Percentiles rank a stretch among this genome's conserved stretches.
Evolutionary conservation across 495 filamentous ascomycete species (phyloP).

Genomic region (Podospora australis): DNA sequence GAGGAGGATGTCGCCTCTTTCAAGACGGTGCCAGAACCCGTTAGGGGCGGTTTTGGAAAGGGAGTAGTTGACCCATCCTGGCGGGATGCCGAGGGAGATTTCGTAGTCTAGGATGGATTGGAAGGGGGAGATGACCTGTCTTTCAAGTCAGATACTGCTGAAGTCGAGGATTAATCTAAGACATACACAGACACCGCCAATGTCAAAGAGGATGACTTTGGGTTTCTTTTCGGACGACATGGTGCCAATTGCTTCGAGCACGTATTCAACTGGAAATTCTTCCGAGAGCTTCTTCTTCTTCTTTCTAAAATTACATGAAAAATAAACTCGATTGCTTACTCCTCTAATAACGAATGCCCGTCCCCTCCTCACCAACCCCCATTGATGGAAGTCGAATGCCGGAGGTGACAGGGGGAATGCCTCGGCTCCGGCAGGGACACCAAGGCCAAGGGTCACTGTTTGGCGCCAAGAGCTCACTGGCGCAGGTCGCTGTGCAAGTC

Average conservation of each 20-base stretch:
- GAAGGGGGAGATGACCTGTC: constrained; percentile 81
- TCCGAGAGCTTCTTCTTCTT: constrained; percentile 13
- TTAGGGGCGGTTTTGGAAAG: constrained; percentile 71
- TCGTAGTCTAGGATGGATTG: constrained; percentile 91
- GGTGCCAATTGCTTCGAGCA: constrained; percentile 25
- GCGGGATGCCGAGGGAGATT: constrained; percentile 61
- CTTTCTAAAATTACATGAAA: background rate
- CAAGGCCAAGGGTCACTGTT: constrained; percentile 24
- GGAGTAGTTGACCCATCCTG: constrained; percentile 84
- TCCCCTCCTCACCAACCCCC: background rate
- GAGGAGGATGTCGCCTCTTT: constrained; percentile 66
- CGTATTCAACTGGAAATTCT: constrained; percentile 17
- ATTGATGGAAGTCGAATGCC: constrained; percentile 2
- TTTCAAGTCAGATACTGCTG: background rate
- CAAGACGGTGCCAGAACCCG: constrained; percentile 81
- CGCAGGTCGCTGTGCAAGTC: too few relatives aligned
- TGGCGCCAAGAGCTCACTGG: background rate
- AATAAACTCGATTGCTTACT: background rate
- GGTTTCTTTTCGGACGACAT: constrained; percentile 41
- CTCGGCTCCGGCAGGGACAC: too few relatives aligned
- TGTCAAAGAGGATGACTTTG: constrained; percentile 86
- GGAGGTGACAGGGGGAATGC: too few relatives aligned
- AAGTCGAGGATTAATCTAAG: constrained; percentile 6
- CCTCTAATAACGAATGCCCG: background rate
- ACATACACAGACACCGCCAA: constrained; percentile 92